Conservation (phyloP, 1,139 yeast genomes). For the Taphrina wiesneri region DNA sequence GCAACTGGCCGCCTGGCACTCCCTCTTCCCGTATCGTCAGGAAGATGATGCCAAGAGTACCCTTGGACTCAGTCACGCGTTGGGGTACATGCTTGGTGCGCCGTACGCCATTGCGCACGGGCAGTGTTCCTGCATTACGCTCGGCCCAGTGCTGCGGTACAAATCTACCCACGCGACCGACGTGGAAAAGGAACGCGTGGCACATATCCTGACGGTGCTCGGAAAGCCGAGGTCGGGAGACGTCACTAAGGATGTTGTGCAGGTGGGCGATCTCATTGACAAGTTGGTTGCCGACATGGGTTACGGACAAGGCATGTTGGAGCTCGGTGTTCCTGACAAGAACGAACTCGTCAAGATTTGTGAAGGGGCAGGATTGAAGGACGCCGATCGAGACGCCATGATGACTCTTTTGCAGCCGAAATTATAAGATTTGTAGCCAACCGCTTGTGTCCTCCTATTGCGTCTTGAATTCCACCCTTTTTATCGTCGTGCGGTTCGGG, state of each 20-base stretch:
- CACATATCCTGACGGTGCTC: slow-evolving; percentile 1
- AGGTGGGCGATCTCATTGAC: slow-evolving; percentile 23
- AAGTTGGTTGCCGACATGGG: slow-evolving; percentile 2
- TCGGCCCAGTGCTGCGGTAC: slow-evolving; percentile 22
- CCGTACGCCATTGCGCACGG: slow-evolving; percentile 33
- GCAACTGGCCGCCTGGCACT: slow-evolving; percentile 34
- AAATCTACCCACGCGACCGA: slow-evolving; percentile 20
- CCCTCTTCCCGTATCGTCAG: slow-evolving; percentile 35
- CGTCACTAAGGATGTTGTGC: slow-evolving; percentile 11
- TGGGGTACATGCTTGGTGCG: slow-evolving; percentile 33
- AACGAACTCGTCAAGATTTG: slow-evolving; percentile 6
- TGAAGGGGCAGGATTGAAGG: slow-evolving; percentile 20
- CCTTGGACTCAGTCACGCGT: slow-evolving; percentile 22
- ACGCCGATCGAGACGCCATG: slow-evolving; percentile 9
- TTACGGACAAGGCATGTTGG: slow-evolving; percentile 15
- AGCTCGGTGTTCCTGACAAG: slow-evolving; percentile 12
- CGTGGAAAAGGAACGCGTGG: slow-evolving; percentile 11
- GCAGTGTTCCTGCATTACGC: slow-evolving; percentile 31
- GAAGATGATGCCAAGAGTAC: slow-evolving; percentile 27
- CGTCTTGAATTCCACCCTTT: too few species aligned
- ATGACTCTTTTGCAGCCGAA: slow-evolving; percentile 12
- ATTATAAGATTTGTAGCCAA: neutral
- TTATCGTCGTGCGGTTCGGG: too few species aligned
- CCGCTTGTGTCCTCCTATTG: neutral
- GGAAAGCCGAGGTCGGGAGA: neutral